These are phyloP conservation scores for Rhizopogon vesiculosus DNA, from an alignment of 768 basidiomycete genomes.

Conservation along the genomic window DNA sequence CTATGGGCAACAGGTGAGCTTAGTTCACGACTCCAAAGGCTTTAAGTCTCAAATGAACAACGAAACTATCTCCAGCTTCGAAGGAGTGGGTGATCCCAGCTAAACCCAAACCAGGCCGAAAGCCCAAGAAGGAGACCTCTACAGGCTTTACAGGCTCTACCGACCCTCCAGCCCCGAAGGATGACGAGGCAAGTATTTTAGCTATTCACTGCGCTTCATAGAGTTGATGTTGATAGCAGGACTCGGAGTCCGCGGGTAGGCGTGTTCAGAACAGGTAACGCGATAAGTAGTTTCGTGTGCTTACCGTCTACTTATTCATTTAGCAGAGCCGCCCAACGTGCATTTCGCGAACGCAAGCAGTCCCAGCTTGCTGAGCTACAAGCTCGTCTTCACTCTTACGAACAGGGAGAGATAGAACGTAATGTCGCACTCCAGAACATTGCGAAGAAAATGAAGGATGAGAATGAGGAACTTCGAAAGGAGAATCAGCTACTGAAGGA, in stretches of 20 bases:
- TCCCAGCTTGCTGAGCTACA: conserved; percentile 85
- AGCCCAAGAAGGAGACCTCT: conserved; percentile 69
- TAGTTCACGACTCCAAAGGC: background rate
- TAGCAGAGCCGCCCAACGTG: conserved; percentile 78
- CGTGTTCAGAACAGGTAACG: conserved; percentile 73
- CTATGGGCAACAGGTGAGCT: conserved; percentile 73
- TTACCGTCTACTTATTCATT: background rate
- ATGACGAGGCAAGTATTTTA: conserved; percentile 43
- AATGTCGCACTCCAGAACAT: conserved; percentile 80
- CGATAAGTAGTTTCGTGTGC: background rate
- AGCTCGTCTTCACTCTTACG: conserved; percentile 78
- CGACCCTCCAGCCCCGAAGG: conserved; percentile 27
- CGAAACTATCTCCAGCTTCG: conserved; percentile 49
- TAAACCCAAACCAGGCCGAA: conserved; percentile 82
- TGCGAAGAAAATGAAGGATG: conserved; percentile 81
- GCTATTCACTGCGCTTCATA: background rate
- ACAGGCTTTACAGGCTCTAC: no score
- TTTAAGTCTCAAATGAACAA: conserved; percentile 1
- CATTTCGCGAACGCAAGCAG: conserved; percentile 87
- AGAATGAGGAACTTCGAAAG: conserved; percentile 68
- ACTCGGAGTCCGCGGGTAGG: conserved; percentile 55
- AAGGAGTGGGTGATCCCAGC: conserved; percentile 88
- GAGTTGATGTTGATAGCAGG: conserved; percentile 9
- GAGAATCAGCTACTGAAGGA: conserved; percentile 64
- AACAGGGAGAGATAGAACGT: conserved; percentile 87